These are phyloP conservation scores for Parmelia sp. DNA, from an alignment of 495 filamentous ascomycete genomes.

Conservation along the genomic window DNA sequence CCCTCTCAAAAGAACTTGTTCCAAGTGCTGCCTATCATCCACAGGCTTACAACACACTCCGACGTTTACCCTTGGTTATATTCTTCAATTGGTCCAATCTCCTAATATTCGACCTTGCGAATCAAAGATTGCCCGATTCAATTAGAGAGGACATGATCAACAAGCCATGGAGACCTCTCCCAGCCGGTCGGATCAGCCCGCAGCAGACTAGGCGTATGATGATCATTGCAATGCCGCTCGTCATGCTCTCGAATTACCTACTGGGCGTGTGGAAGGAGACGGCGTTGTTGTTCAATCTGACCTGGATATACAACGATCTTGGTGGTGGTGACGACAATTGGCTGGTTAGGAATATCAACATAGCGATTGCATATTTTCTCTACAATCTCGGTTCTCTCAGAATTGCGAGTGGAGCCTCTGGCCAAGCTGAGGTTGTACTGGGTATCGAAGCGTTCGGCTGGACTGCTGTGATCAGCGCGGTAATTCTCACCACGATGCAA, in stretches of 20 bases:
- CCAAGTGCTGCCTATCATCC: no score
- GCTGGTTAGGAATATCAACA: slow-evolving; percentile 31
- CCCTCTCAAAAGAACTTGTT: slow-evolving; percentile 29
- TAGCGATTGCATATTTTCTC: no score
- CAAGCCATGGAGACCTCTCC: slow-evolving; percentile 50
- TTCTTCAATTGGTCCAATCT: slow-evolving; percentile 28
- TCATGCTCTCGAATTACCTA: slow-evolving; percentile 35
- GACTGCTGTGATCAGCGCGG: neutral
- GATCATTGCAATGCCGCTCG: neutral
- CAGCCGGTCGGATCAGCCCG: neutral
- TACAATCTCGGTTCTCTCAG: no score
- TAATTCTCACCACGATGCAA: neutral
- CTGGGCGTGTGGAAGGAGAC: slow-evolving; percentile 33
- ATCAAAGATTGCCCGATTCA: slow-evolving; percentile 41
- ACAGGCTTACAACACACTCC: no score
- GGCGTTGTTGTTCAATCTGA: neutral
- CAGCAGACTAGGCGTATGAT: neutral
- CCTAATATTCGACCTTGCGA: slow-evolving; percentile 38
- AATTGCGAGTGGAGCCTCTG: no score
- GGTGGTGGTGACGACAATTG: slow-evolving; percentile 25
- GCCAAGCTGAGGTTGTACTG: no score
- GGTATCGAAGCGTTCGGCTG: neutral
- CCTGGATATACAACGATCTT: neutral
- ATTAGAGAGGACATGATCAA: slow-evolving; percentile 46
- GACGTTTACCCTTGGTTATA: no score